Conservation (phyloP, 768 basidiomycete genomes). For the Naganishia vaughanmartiniae region DNA sequence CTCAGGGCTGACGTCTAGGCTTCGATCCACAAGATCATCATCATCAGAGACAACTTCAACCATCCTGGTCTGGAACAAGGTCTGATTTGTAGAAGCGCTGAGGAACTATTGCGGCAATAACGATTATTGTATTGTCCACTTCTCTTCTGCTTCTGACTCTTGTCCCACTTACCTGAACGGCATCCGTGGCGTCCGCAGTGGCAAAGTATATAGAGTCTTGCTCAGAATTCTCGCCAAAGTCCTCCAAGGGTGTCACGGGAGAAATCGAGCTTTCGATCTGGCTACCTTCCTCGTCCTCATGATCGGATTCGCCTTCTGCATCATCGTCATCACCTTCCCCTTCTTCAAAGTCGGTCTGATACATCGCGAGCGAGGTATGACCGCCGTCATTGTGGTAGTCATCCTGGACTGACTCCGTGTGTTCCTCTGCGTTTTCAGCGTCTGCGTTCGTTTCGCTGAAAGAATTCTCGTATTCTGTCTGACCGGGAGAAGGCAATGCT, state of each 20-base stretch:
- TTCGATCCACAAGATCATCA: conserved; percentile 30
- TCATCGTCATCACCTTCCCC: conserved; percentile 30
- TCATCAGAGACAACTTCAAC: conserved; percentile 25
- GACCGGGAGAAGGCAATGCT: conserved; percentile 28
- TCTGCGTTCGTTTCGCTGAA: conserved; percentile 28
- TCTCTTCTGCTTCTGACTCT: neutral
- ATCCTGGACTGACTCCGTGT: conserved; percentile 57
- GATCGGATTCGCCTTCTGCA: conserved; percentile 28
- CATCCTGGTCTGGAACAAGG: conserved; percentile 6
- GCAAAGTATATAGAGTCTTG: neutral
- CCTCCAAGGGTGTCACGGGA: neutral
- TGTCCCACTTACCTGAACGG: neutral
- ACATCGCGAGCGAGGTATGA: conserved; percentile 7
- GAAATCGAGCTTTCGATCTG: neutral
- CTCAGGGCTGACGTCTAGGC: conserved; percentile 18
- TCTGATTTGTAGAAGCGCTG: conserved; percentile 18
- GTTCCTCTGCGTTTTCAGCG: conserved; percentile 35
- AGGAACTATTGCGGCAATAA: neutral
- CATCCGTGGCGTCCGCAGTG: neutral
- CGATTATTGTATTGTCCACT: neutral
- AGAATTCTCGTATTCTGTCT: conserved; percentile 28
- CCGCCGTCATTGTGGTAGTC: conserved; percentile 26
- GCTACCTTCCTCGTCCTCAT: conserved; percentile 1
- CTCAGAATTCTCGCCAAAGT: neutral
- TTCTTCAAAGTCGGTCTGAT: conserved; percentile 27